phyloP scores from a whole-genome alignment of 495 filamentous ascomycete species.

The Xylaria palmicola region DNA sequence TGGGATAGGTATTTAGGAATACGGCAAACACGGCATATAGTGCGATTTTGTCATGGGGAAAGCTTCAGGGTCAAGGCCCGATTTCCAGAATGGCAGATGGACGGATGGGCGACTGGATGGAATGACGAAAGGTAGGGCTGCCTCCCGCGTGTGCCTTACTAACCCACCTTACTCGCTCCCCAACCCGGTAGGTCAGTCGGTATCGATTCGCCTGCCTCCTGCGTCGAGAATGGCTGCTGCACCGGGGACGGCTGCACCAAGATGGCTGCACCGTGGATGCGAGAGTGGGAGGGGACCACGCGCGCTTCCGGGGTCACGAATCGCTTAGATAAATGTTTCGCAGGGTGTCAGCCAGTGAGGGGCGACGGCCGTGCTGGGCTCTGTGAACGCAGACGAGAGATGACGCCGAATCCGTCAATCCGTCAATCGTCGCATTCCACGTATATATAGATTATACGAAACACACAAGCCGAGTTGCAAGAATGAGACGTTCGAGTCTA shows the following conservation, averaged over 20 bases:
- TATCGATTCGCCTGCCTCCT: not conserved
- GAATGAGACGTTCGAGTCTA: too few species aligned
- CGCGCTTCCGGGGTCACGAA: not conserved
- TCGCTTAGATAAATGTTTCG: not conserved
- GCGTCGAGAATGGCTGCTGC: too few species aligned
- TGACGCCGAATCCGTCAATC: too few species aligned
- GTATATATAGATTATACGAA: not conserved
- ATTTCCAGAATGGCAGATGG: not conserved
- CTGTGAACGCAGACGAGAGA: too few species aligned
- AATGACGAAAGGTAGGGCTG: not conserved
- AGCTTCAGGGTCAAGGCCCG: too few species aligned
- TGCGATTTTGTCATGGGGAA: not conserved
- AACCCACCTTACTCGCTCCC: too few species aligned
- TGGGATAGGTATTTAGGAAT: not conserved
- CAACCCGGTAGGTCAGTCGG: not conserved
- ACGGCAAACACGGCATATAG: conserved; percentile 8
- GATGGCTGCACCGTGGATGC: not conserved
- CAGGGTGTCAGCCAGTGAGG: not conserved
- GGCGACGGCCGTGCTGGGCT: not conserved
- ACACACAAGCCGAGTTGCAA: too few species aligned
- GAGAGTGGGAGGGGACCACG: not conserved
- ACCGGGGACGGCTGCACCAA: too few species aligned
- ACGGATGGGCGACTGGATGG: too few species aligned
- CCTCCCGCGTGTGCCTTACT: too few species aligned
- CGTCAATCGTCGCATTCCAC: not conserved